Percentiles rank a stretch among this genome's conserved stretches.
Conservation (phyloP, 257 asterid genomes). For the Nicotiana otophora region DNA sequence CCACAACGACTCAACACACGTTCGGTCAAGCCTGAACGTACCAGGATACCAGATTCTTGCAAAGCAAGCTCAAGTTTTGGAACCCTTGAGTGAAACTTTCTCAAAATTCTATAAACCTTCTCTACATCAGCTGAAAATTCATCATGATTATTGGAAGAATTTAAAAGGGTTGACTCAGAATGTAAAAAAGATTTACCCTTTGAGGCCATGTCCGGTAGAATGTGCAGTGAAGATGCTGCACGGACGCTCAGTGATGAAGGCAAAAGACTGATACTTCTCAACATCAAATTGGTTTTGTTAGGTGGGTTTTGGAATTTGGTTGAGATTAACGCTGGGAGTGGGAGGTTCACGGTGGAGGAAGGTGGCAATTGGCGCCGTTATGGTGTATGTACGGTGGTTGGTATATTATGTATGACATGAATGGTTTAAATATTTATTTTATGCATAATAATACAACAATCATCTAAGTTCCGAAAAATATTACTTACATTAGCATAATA, state of each 20-base stretch:
- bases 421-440: no score
- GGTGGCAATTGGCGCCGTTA: neutral
- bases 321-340: neutral
- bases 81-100: conserved; percentile 67
- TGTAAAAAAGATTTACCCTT: neutral
- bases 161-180: neutral
- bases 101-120: conserved; percentile 56
- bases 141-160: conserved; percentile 27
- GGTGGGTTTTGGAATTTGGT: neutral
- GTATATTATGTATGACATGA: neutral
- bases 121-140: conserved; percentile 80
- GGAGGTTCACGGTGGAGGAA: neutral
- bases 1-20: conserved; percentile 89
- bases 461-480: no score
- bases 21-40: conserved; percentile 74
- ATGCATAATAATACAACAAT: no score
- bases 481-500: no score
- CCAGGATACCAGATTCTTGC: conserved; percentile 59
- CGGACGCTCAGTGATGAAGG: neutral
- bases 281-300: neutral
- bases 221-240: neutral
- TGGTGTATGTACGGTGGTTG: neutral
- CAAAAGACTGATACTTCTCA: neutral
- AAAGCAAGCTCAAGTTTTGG: conserved; percentile 89
- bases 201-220: neutral